Base-by-base conservation (phyloP, 805 yeast genomes). In the Sporopachydermia lactativora region DNA sequence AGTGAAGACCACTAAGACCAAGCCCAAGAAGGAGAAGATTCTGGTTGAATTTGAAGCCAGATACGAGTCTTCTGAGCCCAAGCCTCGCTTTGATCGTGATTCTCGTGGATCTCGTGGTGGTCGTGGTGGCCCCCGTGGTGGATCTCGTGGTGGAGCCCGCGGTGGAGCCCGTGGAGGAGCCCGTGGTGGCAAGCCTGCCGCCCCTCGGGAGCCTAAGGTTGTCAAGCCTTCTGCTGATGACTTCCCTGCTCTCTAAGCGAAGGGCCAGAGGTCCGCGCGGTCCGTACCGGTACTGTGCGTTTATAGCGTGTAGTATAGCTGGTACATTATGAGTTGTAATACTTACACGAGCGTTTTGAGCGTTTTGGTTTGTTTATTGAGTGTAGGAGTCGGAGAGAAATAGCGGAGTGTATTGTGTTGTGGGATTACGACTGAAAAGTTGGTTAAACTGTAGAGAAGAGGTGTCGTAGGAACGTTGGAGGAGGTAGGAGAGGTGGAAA, bases 1-100 rank as follows among this genome's bases (percentile, higher is more conserved):
- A 59, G 60, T 67, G 59, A 85, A 85, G 78, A 72, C 72, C 62
- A 54, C 65, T 55, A 80, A 75, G 66, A 57, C 70, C 58, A 86
- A 85, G 75, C 70, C 77, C 49, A 71, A 68, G 62, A 88, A 88
- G 77, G 81, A 81, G 64, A 85, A 85, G 80, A 71, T 66, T 57
- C 65, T 69, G 59, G 69, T 86, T 58, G 89, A 83, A 50, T 68
- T 83, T 52, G 77, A 76, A 52, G 81, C 88, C 46, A 64, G 72
- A n/a, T 36, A 36, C 39, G 39, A 38, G 39, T 39, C 36, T 44
- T 42, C 14, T 24, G 31, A 24, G 47, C 47, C 34, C 18, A 34
- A 36, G 38, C 39, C 39, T 16, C 37, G 47, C 47, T 81, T 80
- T 59, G 68, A 80, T 52, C 86, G 77, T 54, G 68, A 70, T 48